phyloP scores from a whole-genome alignment of 352 stramenopile species.

The Pythium periplocum region DNA sequence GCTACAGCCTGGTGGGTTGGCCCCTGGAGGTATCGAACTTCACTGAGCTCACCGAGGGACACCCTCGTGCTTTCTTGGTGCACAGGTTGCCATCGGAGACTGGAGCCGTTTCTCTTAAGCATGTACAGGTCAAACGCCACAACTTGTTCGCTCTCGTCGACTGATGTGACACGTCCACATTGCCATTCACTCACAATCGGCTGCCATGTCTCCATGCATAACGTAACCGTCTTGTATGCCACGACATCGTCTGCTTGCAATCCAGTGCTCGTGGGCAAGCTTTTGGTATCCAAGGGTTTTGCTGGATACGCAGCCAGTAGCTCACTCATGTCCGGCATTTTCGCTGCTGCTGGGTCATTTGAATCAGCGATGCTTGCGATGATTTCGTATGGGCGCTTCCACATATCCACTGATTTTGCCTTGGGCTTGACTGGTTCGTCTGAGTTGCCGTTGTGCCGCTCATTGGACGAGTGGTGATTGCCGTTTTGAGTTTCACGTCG shows the following conservation, averaged over 20 bases:
- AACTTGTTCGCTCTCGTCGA: constrained; percentile 5
- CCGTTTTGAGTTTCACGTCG: neutral
- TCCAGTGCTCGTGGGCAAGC: constrained; percentile 1
- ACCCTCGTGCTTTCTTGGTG: neutral
- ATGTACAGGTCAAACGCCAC: constrained; percentile 7
- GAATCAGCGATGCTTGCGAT: constrained; percentile 46
- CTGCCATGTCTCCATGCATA: constrained; percentile 78
- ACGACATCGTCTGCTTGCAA: constrained; percentile 47
- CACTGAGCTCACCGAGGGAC: constrained; percentile 34
- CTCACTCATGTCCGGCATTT: constrained; percentile 11
- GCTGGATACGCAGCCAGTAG: constrained; percentile 25
- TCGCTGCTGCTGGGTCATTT: constrained; percentile 6
- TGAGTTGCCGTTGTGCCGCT: too few relatives aligned
- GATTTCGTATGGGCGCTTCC: constrained; percentile 79
- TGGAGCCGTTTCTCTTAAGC: constrained; percentile 3
- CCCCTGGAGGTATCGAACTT: constrained; percentile 42
- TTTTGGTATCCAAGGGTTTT: constrained; percentile 9
- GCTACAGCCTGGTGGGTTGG: constrained; percentile 12
- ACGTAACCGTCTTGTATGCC: constrained; percentile 68
- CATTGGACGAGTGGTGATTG: too few relatives aligned
- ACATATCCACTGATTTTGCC: constrained; percentile 44
- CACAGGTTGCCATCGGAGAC: neutral
- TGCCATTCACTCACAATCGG: constrained; percentile 65
- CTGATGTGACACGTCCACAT: constrained; percentile 32
- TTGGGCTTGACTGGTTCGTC: too few relatives aligned